Conservation (phyloP, 1,284 basidiomycete species). For the Trichosporon sp. region DNA sequence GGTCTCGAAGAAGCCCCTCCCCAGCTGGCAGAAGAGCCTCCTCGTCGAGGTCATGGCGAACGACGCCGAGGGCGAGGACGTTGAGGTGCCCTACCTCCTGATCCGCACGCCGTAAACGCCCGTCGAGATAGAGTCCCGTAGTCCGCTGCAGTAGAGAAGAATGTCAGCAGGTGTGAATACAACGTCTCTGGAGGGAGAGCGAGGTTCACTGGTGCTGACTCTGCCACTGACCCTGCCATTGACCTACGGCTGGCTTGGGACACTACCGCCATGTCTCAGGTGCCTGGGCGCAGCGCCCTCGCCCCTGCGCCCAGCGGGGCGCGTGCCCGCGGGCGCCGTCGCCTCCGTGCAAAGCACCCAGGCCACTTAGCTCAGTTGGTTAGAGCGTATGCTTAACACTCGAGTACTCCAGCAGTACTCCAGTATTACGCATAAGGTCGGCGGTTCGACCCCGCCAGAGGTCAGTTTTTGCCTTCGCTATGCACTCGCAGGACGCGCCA, state of each 20-base stretch:
- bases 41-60: slow-evolving; percentile 92
- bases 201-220: not conserved
- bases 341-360: not conserved
- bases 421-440: not conserved
- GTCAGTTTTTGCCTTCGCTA: not conserved
- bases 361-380: not conserved
- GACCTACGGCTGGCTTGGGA: too few species aligned
- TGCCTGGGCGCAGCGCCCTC: not conserved
- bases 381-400: not conserved
- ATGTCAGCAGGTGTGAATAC: not conserved
- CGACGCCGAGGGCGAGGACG: slow-evolving; percentile 75
- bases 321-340: not conserved
- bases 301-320: not conserved
- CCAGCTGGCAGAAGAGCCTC: slow-evolving; percentile 71
- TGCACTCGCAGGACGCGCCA: not conserved
- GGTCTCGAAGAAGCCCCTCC: slow-evolving; percentile 89
- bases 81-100: slow-evolving; percentile 42
- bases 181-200: not conserved
- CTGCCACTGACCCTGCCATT: too few species aligned
- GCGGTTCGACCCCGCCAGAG: not conserved
- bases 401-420: not conserved
- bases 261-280: not conserved
- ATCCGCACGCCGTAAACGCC: slow-evolving; percentile 1
- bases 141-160: not conserved
- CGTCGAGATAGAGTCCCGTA: not conserved